Conservation (phyloP, 2,329 filamentous ascomycete genomes). For the Neopestalotiopsis rosae region DNA sequence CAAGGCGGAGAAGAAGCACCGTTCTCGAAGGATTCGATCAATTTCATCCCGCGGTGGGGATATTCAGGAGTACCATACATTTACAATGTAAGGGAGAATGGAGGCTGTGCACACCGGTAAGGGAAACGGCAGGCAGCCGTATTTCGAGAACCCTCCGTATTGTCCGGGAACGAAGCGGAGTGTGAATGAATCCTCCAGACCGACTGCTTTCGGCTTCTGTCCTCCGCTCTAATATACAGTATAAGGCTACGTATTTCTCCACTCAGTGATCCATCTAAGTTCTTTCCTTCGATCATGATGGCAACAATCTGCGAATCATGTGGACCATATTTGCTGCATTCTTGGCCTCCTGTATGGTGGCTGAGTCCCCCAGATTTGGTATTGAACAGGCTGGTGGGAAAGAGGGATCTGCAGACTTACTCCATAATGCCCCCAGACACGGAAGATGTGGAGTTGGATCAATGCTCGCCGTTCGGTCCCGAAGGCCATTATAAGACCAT, state of each 20-base stretch:
- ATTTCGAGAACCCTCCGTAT: neutral
- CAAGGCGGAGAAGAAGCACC: neutral
- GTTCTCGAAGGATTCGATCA: conserved; percentile 7
- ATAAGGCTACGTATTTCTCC: neutral
- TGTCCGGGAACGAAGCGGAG: neutral
- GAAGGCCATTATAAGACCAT: neutral
- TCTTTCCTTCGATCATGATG: neutral
- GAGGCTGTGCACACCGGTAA: neutral
- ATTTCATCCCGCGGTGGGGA: neutral
- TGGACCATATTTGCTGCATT: neutral
- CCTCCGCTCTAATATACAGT: neutral
- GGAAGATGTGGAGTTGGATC: neutral
- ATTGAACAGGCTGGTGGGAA: neutral
- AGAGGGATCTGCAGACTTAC: neutral
- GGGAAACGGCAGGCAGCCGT: neutral
- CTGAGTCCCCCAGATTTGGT: neutral
- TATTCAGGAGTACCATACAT: conserved; percentile 5
- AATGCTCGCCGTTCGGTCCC: conserved; percentile 1
- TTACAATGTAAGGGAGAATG: no score
- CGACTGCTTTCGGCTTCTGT: neutral
- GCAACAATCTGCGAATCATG: no score
- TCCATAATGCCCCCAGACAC: neutral
- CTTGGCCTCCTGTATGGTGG: neutral
- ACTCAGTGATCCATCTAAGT: neutral
- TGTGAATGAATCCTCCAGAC: neutral